Conservation (phyloP, 495 filamentous ascomycete species). For the Podospora conica region DNA sequence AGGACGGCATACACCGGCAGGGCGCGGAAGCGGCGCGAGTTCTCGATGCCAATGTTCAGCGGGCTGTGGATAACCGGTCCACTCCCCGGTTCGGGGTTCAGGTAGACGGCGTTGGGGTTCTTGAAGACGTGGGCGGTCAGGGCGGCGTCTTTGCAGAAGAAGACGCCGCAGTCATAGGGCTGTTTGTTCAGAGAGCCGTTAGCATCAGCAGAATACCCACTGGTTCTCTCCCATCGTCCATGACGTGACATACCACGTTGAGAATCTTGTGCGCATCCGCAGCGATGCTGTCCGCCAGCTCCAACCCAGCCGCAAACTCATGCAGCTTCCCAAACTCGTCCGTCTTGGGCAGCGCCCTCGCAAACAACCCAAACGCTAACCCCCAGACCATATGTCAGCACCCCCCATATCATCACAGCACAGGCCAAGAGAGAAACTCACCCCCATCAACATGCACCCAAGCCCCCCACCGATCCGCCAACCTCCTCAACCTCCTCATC, state of each 20-base stretch:
- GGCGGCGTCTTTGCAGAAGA: conserved; percentile 60
- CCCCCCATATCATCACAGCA: neutral
- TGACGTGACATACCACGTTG: conserved; percentile 59
- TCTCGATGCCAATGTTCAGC: conserved; percentile 83
- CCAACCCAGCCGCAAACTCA: conserved; percentile 56
- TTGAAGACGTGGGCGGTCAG: conserved; percentile 60
- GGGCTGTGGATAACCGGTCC: conserved; percentile 61
- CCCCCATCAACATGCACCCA: conserved; percentile 90
- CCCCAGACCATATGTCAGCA: neutral
- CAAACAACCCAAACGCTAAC: conserved; percentile 81
- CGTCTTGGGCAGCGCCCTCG: conserved; percentile 53
- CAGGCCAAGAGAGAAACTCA: conserved; percentile 21
- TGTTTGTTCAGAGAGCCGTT: conserved; percentile 20
- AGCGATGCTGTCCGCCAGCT: conserved; percentile 79
- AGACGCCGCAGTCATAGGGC: conserved; percentile 91
- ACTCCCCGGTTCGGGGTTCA: conserved; percentile 40
- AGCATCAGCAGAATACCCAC: neutral
- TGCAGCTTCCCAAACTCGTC: conserved; percentile 54
- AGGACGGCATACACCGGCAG: conserved; percentile 81
- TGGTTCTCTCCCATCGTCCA: neutral
- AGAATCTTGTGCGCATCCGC: conserved; percentile 86
- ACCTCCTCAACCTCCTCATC: conserved; percentile 54
- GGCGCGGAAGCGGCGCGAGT: conserved; percentile 84
- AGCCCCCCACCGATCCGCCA: conserved; percentile 68
- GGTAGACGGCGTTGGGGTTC: conserved; percentile 83